Evolutionary conservation across 2,329 filamentous ascomycete species (phyloP).

Genomic region (Verticillium longisporum): DNA sequence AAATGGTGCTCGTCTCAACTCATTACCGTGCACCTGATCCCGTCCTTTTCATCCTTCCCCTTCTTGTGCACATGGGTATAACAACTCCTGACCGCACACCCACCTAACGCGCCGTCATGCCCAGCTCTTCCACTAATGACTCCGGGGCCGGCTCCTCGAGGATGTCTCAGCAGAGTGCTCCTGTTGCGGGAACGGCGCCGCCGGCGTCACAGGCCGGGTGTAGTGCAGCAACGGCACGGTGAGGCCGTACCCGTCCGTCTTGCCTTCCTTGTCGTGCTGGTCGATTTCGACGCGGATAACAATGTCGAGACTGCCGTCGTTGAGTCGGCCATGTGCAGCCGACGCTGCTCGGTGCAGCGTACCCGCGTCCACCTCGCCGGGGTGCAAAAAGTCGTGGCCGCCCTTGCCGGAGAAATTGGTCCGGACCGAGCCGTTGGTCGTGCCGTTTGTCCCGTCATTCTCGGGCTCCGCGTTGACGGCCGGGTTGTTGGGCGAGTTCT

Average conservation of each 20-base stretch:
- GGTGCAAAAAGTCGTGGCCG: constrained; percentile 65
- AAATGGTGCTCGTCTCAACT: background rate
- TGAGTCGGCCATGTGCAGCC: constrained; percentile 44
- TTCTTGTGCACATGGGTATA: background rate
- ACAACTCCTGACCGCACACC: background rate
- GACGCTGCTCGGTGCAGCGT: constrained; percentile 68
- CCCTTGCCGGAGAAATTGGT: constrained; percentile 41
- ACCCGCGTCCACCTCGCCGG: constrained; percentile 72
- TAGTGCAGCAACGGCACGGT: constrained; percentile 67
- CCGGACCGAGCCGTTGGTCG: background rate
- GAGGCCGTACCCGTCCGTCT: constrained; percentile 76
- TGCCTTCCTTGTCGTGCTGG: constrained; percentile 72
- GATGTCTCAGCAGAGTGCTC: background rate
- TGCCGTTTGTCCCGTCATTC: constrained; percentile 11
- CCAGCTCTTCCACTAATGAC: background rate
- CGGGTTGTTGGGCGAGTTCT: constrained; percentile 64
- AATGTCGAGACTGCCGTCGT: constrained; percentile 66
- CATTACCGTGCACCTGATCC: background rate
- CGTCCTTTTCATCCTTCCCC: background rate
- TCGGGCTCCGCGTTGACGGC: constrained; percentile 11
- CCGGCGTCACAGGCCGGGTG: constrained; percentile 16
- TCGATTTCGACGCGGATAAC: constrained; percentile 82
- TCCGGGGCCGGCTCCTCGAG: background rate
- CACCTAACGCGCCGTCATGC: background rate
- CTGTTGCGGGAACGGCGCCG: constrained; percentile 6